A percentile compares a stretch with the other conserved stretches of the same genome.
Evolutionary conservation across 208 protist genomes (phyloP).

Genomic region (Acanthamoeba royreba): DNA sequence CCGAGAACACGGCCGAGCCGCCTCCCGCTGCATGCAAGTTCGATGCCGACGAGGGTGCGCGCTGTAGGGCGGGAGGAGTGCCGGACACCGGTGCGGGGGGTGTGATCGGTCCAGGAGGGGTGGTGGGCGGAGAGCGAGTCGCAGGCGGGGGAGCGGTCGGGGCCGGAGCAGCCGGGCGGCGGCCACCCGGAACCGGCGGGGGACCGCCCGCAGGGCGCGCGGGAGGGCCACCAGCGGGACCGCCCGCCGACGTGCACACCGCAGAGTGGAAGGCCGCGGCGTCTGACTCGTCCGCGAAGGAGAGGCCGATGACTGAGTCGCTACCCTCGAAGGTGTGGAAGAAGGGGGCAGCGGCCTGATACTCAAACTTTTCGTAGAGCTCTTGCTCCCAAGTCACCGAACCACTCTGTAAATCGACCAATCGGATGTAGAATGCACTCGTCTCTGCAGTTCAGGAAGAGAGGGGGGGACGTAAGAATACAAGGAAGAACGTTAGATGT

Average conservation of each 20-base stretch:
- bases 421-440: neutral
- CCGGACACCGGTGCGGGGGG: neutral
- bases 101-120: too few relatives aligned
- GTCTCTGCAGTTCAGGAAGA: neutral
- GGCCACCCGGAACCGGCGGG: neutral
- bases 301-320: neutral
- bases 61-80: too few relatives aligned
- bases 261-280: neutral
- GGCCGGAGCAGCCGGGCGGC: neutral
- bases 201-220: neutral
- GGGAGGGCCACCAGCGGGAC: neutral
- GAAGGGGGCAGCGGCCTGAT: neutral
- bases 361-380: neutral
- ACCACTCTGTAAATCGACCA: neutral
- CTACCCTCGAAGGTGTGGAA: slow-evolving; percentile 36
- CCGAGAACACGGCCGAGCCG: neutral
- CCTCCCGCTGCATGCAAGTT: neutral
- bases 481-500: too few relatives aligned
- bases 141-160: neutral
- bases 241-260: neutral
- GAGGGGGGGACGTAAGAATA: too few relatives aligned
- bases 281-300: slow-evolving; percentile 4
- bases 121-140: neutral
- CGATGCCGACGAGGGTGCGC: neutral
- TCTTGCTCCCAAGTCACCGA: slow-evolving; percentile 20